phyloP scores from a whole-genome alignment of 2,329 filamentous ascomycete genomes.

The Colletotrichum gloeosporioides region DNA sequence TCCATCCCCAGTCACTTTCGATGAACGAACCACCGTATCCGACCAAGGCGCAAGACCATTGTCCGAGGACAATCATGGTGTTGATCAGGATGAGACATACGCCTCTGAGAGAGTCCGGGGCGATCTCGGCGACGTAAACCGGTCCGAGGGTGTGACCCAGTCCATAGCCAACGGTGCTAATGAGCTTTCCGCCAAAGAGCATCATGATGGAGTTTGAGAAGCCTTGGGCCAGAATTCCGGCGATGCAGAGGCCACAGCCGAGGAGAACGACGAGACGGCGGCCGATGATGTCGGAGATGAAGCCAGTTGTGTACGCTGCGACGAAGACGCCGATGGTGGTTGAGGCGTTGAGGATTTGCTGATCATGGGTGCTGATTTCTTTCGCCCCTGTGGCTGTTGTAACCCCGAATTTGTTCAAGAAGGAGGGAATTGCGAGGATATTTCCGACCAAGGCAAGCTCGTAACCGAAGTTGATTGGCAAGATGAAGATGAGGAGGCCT shows the following conservation, averaged over 20 bases:
- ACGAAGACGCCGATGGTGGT: conserved; percentile 7
- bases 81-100: conserved; percentile 5
- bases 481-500: conserved; percentile 8
- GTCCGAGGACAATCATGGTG: conserved; percentile 5
- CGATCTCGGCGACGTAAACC: conserved; percentile 23
- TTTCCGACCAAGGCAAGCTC: conserved; percentile 4
- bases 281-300: conserved; percentile 7
- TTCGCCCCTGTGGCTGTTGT: not conserved
- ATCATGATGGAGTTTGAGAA: conserved; percentile 12
- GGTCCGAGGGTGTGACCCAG: conserved; percentile 19
- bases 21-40: conserved; percentile 6
- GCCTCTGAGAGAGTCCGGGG: conserved; percentile 16
- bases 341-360: not conserved
- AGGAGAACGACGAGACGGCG: conserved; percentile 5
- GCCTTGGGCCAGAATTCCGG: conserved; percentile 11
- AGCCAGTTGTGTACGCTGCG: not conserved
- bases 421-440: not conserved
- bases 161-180: conserved; percentile 11
- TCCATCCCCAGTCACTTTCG: conserved; percentile 9
- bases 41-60: conserved; percentile 16
- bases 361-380: not conserved
- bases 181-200: conserved; percentile 16
- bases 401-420: not conserved
- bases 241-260: not conserved
- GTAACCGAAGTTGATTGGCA: conserved; percentile 11